These are phyloP conservation scores for Aspergillus incahuasiensis DNA, from an alignment of 495 filamentous ascomycete genomes.

Conservation along the genomic window DNA sequence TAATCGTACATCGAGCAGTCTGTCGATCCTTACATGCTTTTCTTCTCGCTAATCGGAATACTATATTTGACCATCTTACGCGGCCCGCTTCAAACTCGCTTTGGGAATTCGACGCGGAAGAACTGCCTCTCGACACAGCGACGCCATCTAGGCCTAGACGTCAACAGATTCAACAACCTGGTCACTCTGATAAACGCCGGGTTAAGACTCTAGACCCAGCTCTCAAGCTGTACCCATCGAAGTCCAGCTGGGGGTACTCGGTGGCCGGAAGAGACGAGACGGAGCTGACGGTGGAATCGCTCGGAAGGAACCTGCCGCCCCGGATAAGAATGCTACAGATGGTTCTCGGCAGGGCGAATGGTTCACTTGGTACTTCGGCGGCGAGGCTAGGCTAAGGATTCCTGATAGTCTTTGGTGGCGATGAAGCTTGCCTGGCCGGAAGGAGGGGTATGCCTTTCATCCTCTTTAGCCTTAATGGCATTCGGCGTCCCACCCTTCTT, in stretches of 20 bases:
- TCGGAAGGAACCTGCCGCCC: neutral
- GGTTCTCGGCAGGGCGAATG: neutral
- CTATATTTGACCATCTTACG: no score
- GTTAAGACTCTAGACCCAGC: neutral
- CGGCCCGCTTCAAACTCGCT: no score
- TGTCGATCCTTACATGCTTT: no score
- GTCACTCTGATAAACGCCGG: neutral
- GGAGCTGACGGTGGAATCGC: neutral
- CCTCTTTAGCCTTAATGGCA: neutral
- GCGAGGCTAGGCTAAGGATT: neutral
- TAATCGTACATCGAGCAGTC: no score
- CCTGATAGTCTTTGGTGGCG: neutral
- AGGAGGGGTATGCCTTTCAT: neutral
- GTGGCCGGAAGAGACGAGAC: neutral
- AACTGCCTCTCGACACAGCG: no score
- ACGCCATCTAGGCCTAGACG: neutral
- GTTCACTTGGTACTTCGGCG: neutral
- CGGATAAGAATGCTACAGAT: neutral
- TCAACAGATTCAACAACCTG: neutral
- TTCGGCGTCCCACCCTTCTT: no score
- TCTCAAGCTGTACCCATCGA: neutral
- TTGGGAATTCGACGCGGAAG: no score
- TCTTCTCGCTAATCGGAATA: no score
- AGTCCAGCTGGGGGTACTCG: neutral
- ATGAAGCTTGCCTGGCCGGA: neutral